A percentile compares a stretch with the other conserved stretches of the same genome.
Evolutionary conservation across 1,284 basidiomycete species (phyloP).

Genomic region (Xerocomus cyaneibrunnescens): DNA sequence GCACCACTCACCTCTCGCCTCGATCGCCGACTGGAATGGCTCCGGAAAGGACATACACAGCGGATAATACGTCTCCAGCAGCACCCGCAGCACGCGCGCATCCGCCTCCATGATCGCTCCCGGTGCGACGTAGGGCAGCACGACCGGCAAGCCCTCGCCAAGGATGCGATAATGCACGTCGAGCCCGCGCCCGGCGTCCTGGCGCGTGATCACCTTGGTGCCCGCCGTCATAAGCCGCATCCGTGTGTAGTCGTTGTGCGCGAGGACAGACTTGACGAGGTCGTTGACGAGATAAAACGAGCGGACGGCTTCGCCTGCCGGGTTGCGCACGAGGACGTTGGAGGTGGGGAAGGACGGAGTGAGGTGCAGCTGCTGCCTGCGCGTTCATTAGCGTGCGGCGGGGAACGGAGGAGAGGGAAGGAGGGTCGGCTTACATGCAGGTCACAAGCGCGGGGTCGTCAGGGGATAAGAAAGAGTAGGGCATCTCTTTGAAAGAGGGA

Average conservation of each 20-base stretch:
- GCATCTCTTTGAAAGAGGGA: conserved; percentile 83
- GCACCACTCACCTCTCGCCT: conserved; percentile 44
- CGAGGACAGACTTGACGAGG: conserved; percentile 76
- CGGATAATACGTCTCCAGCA: conserved; percentile 81
- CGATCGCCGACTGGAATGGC: conserved; percentile 53
- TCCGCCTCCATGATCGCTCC: conserved; percentile 62
- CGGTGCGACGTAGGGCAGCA: conserved; percentile 77
- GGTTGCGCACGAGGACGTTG: conserved; percentile 88
- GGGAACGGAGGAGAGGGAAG: neutral
- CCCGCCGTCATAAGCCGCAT: conserved; percentile 90
- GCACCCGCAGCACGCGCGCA: conserved; percentile 58
- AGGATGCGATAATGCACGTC: conserved; percentile 76
- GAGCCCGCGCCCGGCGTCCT: conserved; percentile 55
- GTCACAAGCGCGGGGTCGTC: conserved; percentile 68
- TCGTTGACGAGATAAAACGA: conserved; percentile 91
- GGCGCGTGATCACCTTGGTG: conserved; percentile 79
- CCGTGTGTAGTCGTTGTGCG: conserved; percentile 81
- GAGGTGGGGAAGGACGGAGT: conserved; percentile 70
- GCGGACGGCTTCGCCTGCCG: conserved; percentile 73
- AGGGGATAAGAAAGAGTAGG: conserved; percentile 78
- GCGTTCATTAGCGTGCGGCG: neutral
- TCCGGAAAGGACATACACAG: conserved; percentile 62
- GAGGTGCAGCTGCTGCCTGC: conserved; percentile 74
- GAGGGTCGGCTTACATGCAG: conserved; percentile 53
- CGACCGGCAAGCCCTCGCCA: conserved; percentile 80